Evolutionary conservation across 805 yeast genomes (phyloP).

Genomic region (Saturnispora ahearnii): DNA sequence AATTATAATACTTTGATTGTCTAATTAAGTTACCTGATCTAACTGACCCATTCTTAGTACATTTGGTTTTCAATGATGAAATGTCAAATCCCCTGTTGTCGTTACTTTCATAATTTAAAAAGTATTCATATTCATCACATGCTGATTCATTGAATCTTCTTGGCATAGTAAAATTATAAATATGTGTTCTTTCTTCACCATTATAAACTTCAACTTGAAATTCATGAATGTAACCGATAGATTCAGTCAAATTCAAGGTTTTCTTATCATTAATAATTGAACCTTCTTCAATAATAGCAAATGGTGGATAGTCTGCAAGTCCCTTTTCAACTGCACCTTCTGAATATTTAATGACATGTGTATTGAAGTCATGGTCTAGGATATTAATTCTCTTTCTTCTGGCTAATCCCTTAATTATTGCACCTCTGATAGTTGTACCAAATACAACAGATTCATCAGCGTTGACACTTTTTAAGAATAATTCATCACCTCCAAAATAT

Average conservation of each 20-base stretch:
- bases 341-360: constrained; percentile 6
- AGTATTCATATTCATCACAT: constrained; percentile 30
- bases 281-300: constrained; percentile 5
- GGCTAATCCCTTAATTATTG: constrained; percentile 59
- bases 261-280: constrained; percentile 1
- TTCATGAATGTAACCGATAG: constrained; percentile 15
- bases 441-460: constrained; percentile 93
- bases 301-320: not conserved
- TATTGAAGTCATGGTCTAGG: constrained; percentile 8
- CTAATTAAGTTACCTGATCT: constrained; percentile 15
- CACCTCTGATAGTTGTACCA: constrained; percentile 83
- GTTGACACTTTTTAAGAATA: constrained; percentile 66
- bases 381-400: constrained; percentile 46
- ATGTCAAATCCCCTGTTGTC: constrained; percentile 37
- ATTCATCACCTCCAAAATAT: constrained; percentile 45
- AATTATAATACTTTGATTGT: constrained; percentile 30
- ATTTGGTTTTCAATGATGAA: constrained; percentile 32
- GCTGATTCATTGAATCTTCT: constrained; percentile 25
- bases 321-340: not conserved
- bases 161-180: constrained; percentile 16
- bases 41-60: constrained; percentile 9
- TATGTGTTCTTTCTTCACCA: constrained; percentile 4
- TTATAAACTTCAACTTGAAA: constrained; percentile 30
- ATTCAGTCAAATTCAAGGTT: constrained; percentile 6
- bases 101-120: constrained; percentile 12